phyloP scores from a whole-genome alignment of 805 yeast genomes.

The Saccharomycopsis olivae region DNA sequence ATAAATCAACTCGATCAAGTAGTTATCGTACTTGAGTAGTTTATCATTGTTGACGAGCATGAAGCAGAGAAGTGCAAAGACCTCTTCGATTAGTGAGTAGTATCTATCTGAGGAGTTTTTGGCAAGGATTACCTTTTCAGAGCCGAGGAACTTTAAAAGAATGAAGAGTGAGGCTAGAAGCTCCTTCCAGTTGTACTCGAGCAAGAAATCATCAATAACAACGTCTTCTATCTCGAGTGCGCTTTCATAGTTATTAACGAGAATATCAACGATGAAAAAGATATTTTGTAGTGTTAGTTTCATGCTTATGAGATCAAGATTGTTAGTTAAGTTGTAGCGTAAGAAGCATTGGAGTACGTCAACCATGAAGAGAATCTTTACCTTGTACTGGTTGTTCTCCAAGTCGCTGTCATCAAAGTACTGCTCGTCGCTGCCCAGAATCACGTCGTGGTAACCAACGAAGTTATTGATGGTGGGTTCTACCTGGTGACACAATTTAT shows the following conservation, averaged over 20 bases:
- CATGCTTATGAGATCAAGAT: slow-evolving; percentile 26
- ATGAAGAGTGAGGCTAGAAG: slow-evolving; percentile 25
- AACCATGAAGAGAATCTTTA: slow-evolving; percentile 27
- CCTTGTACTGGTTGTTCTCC: slow-evolving; percentile 23
- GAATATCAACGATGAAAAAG: slow-evolving; percentile 22
- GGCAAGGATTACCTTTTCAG: slow-evolving; percentile 18
- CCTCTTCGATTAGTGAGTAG: slow-evolving; percentile 23
- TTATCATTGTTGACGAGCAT: slow-evolving; percentile 17
- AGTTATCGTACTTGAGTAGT: slow-evolving; percentile 15
- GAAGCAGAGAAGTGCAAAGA: slow-evolving; percentile 20
- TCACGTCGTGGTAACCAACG: slow-evolving; percentile 4
- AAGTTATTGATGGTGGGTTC: slow-evolving; percentile 23
- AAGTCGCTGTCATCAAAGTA: slow-evolving; percentile 21
- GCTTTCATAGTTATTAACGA: slow-evolving; percentile 17
- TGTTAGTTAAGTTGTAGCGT: slow-evolving; percentile 30
- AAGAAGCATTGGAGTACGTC: slow-evolving; percentile 26
- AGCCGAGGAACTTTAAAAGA: slow-evolving; percentile 24
- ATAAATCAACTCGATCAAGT: slow-evolving; percentile 16
- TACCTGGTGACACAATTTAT: slow-evolving; percentile 34
- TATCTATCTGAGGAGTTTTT: slow-evolving; percentile 15
- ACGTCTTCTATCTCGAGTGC: slow-evolving; percentile 7
- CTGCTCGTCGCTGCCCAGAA: background rate
- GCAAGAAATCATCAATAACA: slow-evolving; percentile 4
- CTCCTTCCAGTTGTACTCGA: slow-evolving; percentile 28
- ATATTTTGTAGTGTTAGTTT: slow-evolving; percentile 24